Base-by-base conservation (phyloP, 169 alveolate genomes). In the Plasmodium gaboni region DNA sequence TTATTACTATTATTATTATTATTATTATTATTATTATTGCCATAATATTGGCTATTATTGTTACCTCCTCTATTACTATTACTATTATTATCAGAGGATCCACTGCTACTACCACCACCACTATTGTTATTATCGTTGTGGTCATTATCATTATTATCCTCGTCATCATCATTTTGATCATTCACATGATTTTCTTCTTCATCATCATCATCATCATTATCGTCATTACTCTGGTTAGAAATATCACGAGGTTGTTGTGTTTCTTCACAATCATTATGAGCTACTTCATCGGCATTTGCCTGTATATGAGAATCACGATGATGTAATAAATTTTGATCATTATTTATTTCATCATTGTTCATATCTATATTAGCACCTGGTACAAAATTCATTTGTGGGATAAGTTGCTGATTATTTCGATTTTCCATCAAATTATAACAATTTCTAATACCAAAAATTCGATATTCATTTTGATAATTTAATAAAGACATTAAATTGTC, bases 401-500 rank as follows among this genome's bases (percentile, higher is more conserved):
- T 13, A 50, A 26, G 26, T 48, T 64, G 89, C 5, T 59, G 70
- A 22, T 65, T 65, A 50, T 78, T 78, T 48, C 74, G 28, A 59
- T 64, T 42, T 53, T 78, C 89, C 15, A 65, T 44, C 22, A 78
- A 26, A 51, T 78, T 78, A 59, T 78, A 78, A 32, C 89, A 78
- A 65, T 78, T 78, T 78, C 89, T 65, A 42, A 78, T 42, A 57
- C 89, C 89, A 69, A 78, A 78, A 38, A 78, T 65, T 64, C 89
- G 28, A 44, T 78, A 78, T 57, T 78, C 89, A 78, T 78, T 78
- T 78, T 78, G 89, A 22, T 78, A 78, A 46, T 78, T 78, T 57
- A 78, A 70, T 64, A 78, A 44, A 12, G 89, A 67, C 71, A 67
- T 65, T 42, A 78, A 51, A 32, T 78, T 78, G 42, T 78, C 89